These are phyloP conservation scores for Corylus heterophylla DNA, from an alignment of 306 rosid genomes.

Conservation along the genomic window DNA sequence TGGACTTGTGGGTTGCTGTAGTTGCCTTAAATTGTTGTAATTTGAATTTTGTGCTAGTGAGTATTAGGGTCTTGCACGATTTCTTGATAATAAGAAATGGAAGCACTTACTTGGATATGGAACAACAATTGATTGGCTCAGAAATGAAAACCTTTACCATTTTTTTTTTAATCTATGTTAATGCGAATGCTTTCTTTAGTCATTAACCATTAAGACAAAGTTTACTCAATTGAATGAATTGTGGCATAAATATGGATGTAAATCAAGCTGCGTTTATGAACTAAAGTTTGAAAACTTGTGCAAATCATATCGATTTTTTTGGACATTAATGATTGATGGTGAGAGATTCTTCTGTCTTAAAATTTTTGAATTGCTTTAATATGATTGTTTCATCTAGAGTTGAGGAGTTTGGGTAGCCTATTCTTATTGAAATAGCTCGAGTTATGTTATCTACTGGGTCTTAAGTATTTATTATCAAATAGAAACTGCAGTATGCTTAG, in stretches of 20 bases:
- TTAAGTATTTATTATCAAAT: not conserved
- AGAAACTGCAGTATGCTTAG: not conserved
- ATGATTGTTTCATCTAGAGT: not conserved
- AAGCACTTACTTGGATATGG: not conserved
- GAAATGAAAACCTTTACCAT: not conserved
- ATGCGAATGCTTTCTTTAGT: not conserved
- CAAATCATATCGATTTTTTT: not conserved
- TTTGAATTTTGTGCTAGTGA: not conserved
- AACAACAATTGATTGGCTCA: not conserved
- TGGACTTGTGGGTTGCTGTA: not conserved
- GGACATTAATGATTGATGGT: not conserved
- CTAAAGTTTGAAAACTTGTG: not conserved
- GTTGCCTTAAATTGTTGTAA: not conserved
- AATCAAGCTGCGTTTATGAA: not conserved
- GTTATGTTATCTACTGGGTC: not conserved
- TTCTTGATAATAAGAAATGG: not conserved
- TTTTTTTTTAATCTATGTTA: too few species aligned
- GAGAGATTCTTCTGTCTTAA: not conserved
- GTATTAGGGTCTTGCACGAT: not conserved
- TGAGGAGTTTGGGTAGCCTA: not conserved
- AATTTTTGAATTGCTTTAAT: not conserved
- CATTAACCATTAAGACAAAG: not conserved
- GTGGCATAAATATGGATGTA: not conserved
- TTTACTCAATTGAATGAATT: not conserved
- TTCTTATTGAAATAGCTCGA: not conserved